Conservation (phyloP, 192 early-diverging fungal genomes). For the Rhizophagus clarus region DNA sequence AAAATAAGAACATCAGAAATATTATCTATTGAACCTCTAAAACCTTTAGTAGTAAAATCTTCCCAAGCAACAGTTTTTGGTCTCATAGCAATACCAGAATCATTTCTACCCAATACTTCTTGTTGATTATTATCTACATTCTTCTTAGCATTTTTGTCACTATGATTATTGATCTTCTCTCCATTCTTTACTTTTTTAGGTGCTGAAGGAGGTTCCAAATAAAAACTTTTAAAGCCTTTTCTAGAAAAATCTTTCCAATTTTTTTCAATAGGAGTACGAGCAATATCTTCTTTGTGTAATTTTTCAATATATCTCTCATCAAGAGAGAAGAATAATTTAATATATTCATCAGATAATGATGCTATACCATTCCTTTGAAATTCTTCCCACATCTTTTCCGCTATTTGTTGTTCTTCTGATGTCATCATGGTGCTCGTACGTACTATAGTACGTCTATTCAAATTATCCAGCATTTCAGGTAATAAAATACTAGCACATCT, state of each 20-base stretch:
- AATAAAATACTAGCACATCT: slow-evolving; percentile 2
- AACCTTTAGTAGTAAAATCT: slow-evolving; percentile 17
- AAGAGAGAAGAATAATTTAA: slow-evolving; percentile 26
- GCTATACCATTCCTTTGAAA: slow-evolving; percentile 28
- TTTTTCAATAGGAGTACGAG: neutral
- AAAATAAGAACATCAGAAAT: neutral
- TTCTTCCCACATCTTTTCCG: slow-evolving; percentile 24
- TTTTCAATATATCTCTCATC: neutral
- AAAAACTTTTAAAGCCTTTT: slow-evolving; percentile 22
- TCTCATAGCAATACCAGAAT: neutral
- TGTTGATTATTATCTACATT: neutral
- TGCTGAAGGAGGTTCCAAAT: neutral
- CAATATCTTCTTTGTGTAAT: neutral
- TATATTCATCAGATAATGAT: slow-evolving; percentile 27
- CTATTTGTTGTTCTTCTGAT: slow-evolving; percentile 17
- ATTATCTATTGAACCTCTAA: slow-evolving; percentile 16
- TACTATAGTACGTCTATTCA: slow-evolving; percentile 22
- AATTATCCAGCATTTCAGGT: slow-evolving; percentile 8
- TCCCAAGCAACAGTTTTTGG: slow-evolving; percentile 25
- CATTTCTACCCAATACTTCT: neutral
- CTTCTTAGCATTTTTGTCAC: neutral
- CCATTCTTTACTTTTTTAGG: neutral
- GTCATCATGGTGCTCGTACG: slow-evolving; percentile 23
- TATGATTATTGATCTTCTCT: neutral
- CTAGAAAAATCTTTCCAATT: slow-evolving; percentile 2